Conservation (phyloP, 192 early-diverging fungal species). For the Endogone sp. region DNA sequence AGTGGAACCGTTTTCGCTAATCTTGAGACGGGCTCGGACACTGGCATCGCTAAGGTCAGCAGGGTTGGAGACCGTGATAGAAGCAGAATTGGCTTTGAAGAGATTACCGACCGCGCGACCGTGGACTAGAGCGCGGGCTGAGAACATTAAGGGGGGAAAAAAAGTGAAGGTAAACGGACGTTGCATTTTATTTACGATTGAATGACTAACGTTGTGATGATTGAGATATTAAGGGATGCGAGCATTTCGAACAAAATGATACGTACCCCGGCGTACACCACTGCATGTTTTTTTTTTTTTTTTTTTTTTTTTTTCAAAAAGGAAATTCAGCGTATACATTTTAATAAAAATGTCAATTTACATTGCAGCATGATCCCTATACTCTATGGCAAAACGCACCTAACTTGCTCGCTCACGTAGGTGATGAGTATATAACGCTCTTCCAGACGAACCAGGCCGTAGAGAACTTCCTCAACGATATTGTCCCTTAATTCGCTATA, state of each 20-base stretch:
- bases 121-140: slow-evolving; percentile 60
- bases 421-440: slow-evolving; percentile 50
- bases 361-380: not conserved
- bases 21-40: slow-evolving; percentile 33
- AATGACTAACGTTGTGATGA: not conserved
- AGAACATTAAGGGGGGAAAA: slow-evolving; percentile 5
- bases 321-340: not conserved
- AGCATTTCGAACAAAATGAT: not conserved
- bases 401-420: slow-evolving; percentile 59
- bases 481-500: slow-evolving; percentile 46
- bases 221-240: not conserved
- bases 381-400: slow-evolving; percentile 24
- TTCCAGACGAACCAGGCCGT: slow-evolving; percentile 56
- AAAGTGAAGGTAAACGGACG: not conserved
- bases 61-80: slow-evolving; percentile 32
- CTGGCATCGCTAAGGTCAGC: slow-evolving; percentile 31
- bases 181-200: not conserved
- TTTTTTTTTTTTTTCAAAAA: too few species aligned
- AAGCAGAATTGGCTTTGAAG: slow-evolving; percentile 45
- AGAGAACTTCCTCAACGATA: slow-evolving; percentile 53
- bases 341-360: slow-evolving; percentile 3
- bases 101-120: slow-evolving; percentile 55
- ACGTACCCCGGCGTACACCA: slow-evolving; percentile 49
- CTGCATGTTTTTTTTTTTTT: too few species aligned
- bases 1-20: slow-evolving; percentile 19